Conservation (phyloP, 2,329 filamentous ascomycete genomes). For the Claviceps cyperi region DNA sequence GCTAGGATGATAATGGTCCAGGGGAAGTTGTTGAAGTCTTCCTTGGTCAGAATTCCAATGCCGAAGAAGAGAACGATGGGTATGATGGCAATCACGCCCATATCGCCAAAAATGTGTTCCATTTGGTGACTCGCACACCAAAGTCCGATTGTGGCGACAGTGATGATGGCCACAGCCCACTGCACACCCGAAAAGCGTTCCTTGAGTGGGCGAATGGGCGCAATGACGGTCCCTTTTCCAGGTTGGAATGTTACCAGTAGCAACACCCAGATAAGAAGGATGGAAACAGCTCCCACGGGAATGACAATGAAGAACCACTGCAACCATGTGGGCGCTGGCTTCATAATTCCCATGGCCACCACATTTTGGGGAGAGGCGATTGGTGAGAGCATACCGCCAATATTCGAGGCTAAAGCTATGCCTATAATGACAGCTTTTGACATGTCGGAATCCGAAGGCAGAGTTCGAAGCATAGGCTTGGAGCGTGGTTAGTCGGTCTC, state of each 20-base stretch:
- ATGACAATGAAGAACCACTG: constrained; percentile 95
- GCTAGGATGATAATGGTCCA: constrained; percentile 99
- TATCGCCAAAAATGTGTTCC: constrained; percentile 80
- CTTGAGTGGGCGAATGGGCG: constrained; percentile 78
- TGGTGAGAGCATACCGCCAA: constrained; percentile 89
- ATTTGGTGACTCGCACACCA: constrained; percentile 92
- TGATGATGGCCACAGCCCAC: constrained; percentile 81
- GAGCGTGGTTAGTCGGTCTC: not conserved
- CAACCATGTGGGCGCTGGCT: constrained; percentile 79
- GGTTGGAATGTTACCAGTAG: constrained; percentile 77
- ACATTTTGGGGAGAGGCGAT: constrained; percentile 97
- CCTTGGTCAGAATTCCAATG: constrained; percentile 88
- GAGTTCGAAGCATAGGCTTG: constrained; percentile 82
- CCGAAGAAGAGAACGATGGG: constrained; percentile 94
- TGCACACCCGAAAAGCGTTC: constrained; percentile 80
- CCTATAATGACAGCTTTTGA: constrained; percentile 90
- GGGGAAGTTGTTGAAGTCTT: constrained; percentile 99
- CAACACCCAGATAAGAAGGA: constrained; percentile 78
- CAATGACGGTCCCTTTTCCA: constrained; percentile 71
- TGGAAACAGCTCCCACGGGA: constrained; percentile 79
- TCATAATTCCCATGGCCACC: constrained; percentile 92
- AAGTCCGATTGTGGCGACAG: constrained; percentile 67
- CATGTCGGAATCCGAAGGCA: constrained; percentile 82
- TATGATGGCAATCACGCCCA: constrained; percentile 96
- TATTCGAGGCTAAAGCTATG: constrained; percentile 87